Evolutionary conservation across 148 eudicot genomes (phyloP).

Genomic region (Dianthus caryophyllus): DNA sequence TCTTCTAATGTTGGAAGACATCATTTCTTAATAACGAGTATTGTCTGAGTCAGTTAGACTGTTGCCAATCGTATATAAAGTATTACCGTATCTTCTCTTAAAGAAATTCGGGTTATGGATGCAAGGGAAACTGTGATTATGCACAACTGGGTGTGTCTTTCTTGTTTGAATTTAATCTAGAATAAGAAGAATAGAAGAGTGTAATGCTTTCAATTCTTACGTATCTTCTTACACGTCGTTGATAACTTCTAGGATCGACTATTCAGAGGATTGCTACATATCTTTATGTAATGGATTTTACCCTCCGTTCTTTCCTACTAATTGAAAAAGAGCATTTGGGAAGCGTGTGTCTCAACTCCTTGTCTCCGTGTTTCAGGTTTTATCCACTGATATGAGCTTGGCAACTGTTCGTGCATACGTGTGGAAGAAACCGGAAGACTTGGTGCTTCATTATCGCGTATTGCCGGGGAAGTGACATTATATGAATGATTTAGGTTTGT

Average conservation of each 20-base stretch:
- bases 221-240: not conserved
- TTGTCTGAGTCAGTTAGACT: not conserved
- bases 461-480: conserved; percentile 50
- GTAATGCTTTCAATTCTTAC: not conserved
- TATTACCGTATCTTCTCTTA: not conserved
- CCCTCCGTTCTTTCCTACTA: too few relatives aligned
- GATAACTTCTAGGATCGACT: conserved; percentile 1
- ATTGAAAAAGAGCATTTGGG: not conserved
- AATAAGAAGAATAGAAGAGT: not conserved
- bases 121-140: not conserved
- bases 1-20: not conserved
- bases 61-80: not conserved
- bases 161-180: conserved; percentile 4
- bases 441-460: conserved; percentile 72
- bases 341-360: not conserved
- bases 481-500: conserved; percentile 26
- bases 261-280: not conserved
- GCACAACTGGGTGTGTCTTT: not conserved
- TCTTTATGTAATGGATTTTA: too few relatives aligned
- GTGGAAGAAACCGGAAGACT: conserved; percentile 95
- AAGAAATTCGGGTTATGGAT: not conserved
- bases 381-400: conserved; percentile 93
- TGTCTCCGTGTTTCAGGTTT: conserved; percentile 44
- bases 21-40: not conserved
- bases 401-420: conserved; percentile 89